Evolutionary conservation across 306 rosid genomes (phyloP), one percentile per base, ranked within the genome.

Genomic region (Luffa aegyptiaca): DNA sequence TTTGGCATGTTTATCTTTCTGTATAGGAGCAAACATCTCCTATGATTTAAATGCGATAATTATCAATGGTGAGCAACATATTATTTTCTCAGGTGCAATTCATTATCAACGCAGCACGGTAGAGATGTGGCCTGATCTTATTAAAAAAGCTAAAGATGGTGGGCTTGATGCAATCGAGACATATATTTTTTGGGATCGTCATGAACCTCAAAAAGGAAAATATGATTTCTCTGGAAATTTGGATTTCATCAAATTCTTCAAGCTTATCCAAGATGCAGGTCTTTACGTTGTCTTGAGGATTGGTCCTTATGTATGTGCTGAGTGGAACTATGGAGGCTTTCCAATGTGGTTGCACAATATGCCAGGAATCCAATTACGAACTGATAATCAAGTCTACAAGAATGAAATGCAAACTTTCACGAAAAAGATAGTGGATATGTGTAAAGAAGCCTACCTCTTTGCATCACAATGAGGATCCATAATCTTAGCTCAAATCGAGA

Each of bases 381-480:
- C 97, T 7, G 88, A 92, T 46, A 90, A 93, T 42, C 83, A 85
- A 64, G 92, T 85, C 72, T 93, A 84, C 82, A 90, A 89, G 97
- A 93, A 85, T 82, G 82, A 91, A 79, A 91, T 93, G 98, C 86
- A 91, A 83, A 93, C 86, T 55, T 91, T 93, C 42, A 93, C 98
- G 0, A 85, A 97, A 18, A 20, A 53, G 8, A 57, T 57, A 55
- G 94, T 88, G 52, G 82, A 84, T 76, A 68, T 90, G 93, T 86
- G 90, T 94, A 91, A 90, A 79, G 85, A 80, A 13, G 97, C 90
- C 81, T 77, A 89, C 18, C 81, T 93, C 70, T 90, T 86, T 81
- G 92, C 92, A 78, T 86, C 98, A 0, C 91, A 93, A 91, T 97
- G 98, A 85, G 94, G 98, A 3, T 97, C 97, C 48, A 91, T 93